Base-by-base conservation (phyloP, 371 early-diverging fungal species). In the Mortierella sp. region DNA sequence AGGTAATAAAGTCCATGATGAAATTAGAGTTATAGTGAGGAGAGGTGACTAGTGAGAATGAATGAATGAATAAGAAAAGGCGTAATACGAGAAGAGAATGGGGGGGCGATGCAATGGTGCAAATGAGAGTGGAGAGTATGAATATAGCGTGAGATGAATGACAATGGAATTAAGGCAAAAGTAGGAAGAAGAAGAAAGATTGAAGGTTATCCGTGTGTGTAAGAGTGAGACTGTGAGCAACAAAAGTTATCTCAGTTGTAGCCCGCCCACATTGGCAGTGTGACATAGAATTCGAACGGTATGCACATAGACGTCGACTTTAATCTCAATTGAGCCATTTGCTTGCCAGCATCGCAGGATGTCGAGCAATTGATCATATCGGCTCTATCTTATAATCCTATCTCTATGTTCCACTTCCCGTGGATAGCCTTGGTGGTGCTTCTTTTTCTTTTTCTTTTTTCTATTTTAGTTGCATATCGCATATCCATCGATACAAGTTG, bases 1-100 rank as follows among this genome's bases (percentile, higher is more conserved):
- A 83, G 32, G 83, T 83, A 68, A 83, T 49, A 73, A 83, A 83
- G 62, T 62, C 83, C 83, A 83, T 83, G 24, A 47, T 37, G 70
- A 37, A 20, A 18, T 51, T 20, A 40, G 26, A 47, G 40, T 55
- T 9, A 18, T 61, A 32, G 45, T 37, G 14, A 52, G 1, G 18
- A 20, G 18, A 49, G 24, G 14, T 1, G 55, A 26, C 43, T 12
- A 65, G 4, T 28, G 49, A 20, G 43, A 28, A 35, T 35, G 54
- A 39, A 30, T 24, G 68, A 20, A 22, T 28, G 26, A 52, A 32
- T 10, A 49, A 20, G 37, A 11, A 54, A 1, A 57, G 1, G 20
- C 57, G 26, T 45, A 35, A 47, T 20, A 24, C 3, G 12, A 64
- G n/a, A 35, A 51, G 64, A 5, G 32, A 51, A 24, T 51, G 64